Base-by-base conservation (phyloP, 306 rosid species). In the Cicer yamashitae region DNA sequence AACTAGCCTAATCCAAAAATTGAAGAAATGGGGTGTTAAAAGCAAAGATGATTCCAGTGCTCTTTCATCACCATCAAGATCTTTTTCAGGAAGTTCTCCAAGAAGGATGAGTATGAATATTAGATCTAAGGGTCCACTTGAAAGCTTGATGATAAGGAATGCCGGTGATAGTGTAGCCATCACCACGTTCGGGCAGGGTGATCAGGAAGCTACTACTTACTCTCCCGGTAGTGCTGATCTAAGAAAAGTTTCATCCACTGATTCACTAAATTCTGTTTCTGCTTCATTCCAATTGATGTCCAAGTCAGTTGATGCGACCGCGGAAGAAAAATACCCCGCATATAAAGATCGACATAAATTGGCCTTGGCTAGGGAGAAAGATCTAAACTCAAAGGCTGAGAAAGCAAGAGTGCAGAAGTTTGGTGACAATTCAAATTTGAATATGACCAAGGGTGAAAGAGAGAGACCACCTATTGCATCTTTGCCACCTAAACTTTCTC, bases 271-370 rank as follows among this genome's bases (percentile, higher is more conserved):
- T 74, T 82, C 88, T 56, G 99, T 92, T 64, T 77, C 90, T 64
- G 1, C 93, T 59, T 96, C 99, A 58, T 96, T 96, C 91, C 96
- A 90, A 1, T 78, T 96, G 86, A 96, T 96, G 98, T 96, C 99
- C 46, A 96, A 90, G 85, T 92, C 91, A 66, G 98, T 94, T 75
- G 98, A 88, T 34, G 87, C 86, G 38, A 88, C 90, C 47, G 65
- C 73, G 22, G 96, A 96, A 13, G 98, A 96, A 85, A 92, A 92
- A 73, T 96, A 92, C 74, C 99, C 99, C 2, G 96, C 94, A 0
- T 96, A 87, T 71, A 96, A 89, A 82, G 96, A 96, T 75, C 88
- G 97, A 58, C 99, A 96, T 85, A 96, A 88, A 76, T 79, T 92
- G 87, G 99, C 97, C 20, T 81, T 96, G 43, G 96, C 90, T 69